A percentile compares a stretch with the other conserved stretches of the same genome.
phyloP scores from a whole-genome alignment of 2,329 filamentous ascomycete genomes.

The Clonostachys chloroleuca region DNA sequence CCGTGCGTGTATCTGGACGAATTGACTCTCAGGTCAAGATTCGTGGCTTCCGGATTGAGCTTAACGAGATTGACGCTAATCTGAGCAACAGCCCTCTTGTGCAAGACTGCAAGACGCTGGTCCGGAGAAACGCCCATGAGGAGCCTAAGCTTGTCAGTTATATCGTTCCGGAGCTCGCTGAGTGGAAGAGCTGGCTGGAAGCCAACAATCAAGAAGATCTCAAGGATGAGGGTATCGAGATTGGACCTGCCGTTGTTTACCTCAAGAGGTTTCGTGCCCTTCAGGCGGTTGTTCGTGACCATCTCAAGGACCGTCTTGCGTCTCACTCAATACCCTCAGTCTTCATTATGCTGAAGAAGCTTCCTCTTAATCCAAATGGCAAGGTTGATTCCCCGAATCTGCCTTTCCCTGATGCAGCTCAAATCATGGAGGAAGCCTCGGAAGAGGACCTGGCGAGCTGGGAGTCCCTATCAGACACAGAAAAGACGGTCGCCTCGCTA shows the following conservation, averaged over 20 bases:
- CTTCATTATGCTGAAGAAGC: constrained; percentile 28
- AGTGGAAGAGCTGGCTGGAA: constrained; percentile 66
- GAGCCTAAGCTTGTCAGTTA: constrained; percentile 85
- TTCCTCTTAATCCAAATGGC: constrained; percentile 73
- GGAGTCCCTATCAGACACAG: constrained; percentile 27
- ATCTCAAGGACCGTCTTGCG: constrained; percentile 59
- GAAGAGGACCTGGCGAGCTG: constrained; percentile 39
- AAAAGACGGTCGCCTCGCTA: constrained; percentile 43
- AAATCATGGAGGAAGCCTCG: constrained; percentile 40
- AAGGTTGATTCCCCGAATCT: constrained; percentile 76
- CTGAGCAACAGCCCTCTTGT: constrained; percentile 71
- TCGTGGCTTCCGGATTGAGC: constrained; percentile 90
- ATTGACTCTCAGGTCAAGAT: constrained; percentile 93
- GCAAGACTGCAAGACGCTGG: constrained; percentile 79
- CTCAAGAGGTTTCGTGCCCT: constrained; percentile 38
- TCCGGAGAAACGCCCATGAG: constrained; percentile 43
- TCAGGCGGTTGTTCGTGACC: constrained; percentile 51
- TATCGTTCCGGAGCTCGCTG: constrained; percentile 74
- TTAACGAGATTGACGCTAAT: constrained; percentile 87
- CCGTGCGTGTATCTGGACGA: constrained; percentile 74
- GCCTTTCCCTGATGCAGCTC: constrained; percentile 73
- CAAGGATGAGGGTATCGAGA: constrained; percentile 44
- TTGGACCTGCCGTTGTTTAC: constrained; percentile 35
- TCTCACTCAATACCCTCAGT: constrained; percentile 24
- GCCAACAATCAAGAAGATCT: constrained; percentile 48